Evolutionary conservation across 2,329 filamentous ascomycete species (phyloP).

Genomic region (Knoxdaviesia capensis): DNA sequence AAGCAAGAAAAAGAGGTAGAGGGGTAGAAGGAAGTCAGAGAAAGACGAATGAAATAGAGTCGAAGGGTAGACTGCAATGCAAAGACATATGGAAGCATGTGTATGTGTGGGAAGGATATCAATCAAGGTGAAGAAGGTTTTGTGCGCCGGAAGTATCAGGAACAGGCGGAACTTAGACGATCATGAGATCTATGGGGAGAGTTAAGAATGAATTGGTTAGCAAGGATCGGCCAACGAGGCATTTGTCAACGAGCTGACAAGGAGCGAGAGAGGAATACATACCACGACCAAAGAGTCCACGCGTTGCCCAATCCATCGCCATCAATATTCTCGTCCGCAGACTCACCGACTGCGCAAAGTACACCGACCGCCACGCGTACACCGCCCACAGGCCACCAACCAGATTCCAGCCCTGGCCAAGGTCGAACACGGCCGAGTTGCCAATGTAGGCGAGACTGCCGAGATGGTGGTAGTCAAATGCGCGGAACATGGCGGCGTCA

Average conservation of each 20-base stretch:
- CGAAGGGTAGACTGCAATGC: too few relatives aligned
- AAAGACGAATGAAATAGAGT: too few relatives aligned
- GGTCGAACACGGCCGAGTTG: slow-evolving; percentile 89
- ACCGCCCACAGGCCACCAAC: slow-evolving; percentile 78
- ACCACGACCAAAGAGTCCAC: slow-evolving; percentile 91
- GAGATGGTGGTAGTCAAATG: slow-evolving; percentile 85
- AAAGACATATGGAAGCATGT: not conserved
- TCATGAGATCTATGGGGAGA: slow-evolving; percentile 25
- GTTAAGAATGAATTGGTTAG: not conserved
- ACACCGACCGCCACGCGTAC: slow-evolving; percentile 89
- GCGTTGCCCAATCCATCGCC: slow-evolving; percentile 98
- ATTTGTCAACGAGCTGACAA: not conserved
- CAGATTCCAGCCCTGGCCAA: slow-evolving; percentile 55
- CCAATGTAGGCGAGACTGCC: slow-evolving; percentile 89
- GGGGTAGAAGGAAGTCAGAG: too few relatives aligned
- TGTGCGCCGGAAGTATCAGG: not conserved
- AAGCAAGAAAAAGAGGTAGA: too few relatives aligned
- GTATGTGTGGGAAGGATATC: not conserved
- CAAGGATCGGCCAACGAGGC: not conserved
- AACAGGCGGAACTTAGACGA: slow-evolving; percentile 17
- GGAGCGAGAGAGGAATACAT: slow-evolving; percentile 16
- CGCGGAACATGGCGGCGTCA: slow-evolving; percentile 80
- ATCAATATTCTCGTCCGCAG: slow-evolving; percentile 71
- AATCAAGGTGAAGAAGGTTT: not conserved
- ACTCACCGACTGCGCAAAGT: slow-evolving; percentile 95